phyloP scores from a whole-genome alignment of 331 rosid genomes.

The Telfairia occidentalis region DNA sequence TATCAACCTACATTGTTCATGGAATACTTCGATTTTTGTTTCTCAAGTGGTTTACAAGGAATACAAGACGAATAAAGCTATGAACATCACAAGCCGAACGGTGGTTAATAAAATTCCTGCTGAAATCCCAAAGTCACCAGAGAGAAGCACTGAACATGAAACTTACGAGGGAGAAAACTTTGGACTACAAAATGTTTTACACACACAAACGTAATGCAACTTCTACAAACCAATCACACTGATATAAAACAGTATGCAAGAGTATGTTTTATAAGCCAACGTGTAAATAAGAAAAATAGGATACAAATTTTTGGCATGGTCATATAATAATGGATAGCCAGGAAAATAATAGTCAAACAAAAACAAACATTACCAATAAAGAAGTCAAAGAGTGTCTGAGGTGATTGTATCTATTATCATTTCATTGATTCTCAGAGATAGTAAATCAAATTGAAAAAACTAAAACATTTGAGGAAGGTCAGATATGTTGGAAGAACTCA shows the following conservation, averaged over 20 bases:
- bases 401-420: background rate
- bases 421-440: background rate
- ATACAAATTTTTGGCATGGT: background rate
- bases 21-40: no score
- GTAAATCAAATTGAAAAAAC: background rate
- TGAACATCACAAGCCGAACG: no score
- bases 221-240: background rate
- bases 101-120: background rate
- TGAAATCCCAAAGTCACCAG: no score
- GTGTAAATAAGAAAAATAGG: background rate
- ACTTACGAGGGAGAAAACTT: background rate
- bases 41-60: no score
- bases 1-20: no score
- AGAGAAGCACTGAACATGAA: no score
- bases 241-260: background rate
- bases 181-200: background rate
- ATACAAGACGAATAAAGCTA: no score
- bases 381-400: background rate
- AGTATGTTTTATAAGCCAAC: background rate
- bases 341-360: background rate
- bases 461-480: background rate
- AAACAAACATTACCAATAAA: background rate
- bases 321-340: background rate
- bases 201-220: background rate
- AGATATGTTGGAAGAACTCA: slow-evolving; percentile 20